Evolutionary conservation across 306 rosid species (phyloP).

Genomic region (Vachellia collinsii): DNA sequence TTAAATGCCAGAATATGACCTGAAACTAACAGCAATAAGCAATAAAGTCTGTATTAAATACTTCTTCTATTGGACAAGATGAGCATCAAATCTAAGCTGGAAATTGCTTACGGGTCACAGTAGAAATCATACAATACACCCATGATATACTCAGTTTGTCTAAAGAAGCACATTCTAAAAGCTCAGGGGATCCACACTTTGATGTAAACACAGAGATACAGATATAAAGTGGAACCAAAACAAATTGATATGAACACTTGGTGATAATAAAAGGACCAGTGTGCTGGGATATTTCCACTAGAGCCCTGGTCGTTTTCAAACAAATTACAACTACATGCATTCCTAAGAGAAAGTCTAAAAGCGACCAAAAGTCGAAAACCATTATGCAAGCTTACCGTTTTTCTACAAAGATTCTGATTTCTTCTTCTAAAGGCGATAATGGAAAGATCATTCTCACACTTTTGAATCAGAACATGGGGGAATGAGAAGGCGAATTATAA

Average conservation of each 20-base stretch:
- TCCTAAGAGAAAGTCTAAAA: conserved; percentile 24
- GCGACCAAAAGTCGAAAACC: not conserved
- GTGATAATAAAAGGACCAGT: conserved; percentile 2
- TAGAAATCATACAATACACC: conserved; percentile 2
- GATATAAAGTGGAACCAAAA: not conserved
- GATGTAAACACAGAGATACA: not conserved
- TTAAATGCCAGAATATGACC: conserved; percentile 40
- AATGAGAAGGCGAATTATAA: conserved; percentile 69
- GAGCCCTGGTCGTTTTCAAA: conserved; percentile 27
- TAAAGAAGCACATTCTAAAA: not conserved
- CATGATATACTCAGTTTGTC: conserved; percentile 1
- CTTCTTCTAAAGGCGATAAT: not conserved
- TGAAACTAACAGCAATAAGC: conserved; percentile 45
- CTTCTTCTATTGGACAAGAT: conserved; percentile 19
- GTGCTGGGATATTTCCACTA: not conserved
- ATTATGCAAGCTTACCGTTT: not conserved
- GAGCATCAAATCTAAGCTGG: not conserved
- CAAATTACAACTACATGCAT: conserved; percentile 12
- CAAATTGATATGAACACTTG: conserved; percentile 41
- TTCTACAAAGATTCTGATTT: not conserved
- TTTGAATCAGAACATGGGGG: conserved; percentile 60
- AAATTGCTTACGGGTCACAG: not conserved
- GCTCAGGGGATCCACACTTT: conserved; percentile 2
- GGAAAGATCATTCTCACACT: not conserved
- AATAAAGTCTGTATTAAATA: conserved; percentile 39